phyloP scores from a whole-genome alignment of 495 filamentous ascomycete genomes.

The Schizothecium vesticola region DNA sequence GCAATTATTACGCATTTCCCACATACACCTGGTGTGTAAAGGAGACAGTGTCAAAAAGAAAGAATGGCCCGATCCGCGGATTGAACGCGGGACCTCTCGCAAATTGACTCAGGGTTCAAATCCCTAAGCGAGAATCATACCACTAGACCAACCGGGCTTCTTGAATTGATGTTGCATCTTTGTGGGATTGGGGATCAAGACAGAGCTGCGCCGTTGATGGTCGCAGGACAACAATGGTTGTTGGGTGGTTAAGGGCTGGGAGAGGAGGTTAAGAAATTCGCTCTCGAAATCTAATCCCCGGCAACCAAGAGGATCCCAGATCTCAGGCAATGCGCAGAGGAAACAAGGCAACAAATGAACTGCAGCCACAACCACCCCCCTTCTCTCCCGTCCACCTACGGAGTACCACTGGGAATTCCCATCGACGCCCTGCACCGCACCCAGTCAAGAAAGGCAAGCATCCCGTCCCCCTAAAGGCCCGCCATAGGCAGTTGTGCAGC shows the following conservation, averaged over 20 bases:
- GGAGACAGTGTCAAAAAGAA: not conserved
- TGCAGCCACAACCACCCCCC: not conserved
- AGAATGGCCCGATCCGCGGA: not conserved
- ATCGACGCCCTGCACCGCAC: no score
- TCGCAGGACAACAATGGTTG: not conserved
- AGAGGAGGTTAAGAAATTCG: not conserved
- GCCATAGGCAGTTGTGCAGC: not conserved
- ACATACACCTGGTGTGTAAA: no score
- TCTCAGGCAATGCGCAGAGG: no score
- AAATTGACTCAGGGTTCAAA: not conserved
- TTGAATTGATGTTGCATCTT: not conserved
- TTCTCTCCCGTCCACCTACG: no score
- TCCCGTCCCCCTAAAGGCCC: not conserved
- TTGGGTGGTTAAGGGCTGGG: no score
- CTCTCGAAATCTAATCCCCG: not conserved
- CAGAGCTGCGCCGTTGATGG: not conserved
- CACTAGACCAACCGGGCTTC: not conserved
- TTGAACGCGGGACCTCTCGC: not conserved
- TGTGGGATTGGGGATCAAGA: not conserved
- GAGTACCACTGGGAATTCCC: no score
- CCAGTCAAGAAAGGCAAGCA: not conserved
- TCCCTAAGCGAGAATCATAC: not conserved
- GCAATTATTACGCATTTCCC: not conserved
- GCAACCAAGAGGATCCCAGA: no score
- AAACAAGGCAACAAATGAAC: not conserved